phyloP scores from a whole-genome alignment of 2,329 filamentous ascomycete species.

The Fusarium clavum region DNA sequence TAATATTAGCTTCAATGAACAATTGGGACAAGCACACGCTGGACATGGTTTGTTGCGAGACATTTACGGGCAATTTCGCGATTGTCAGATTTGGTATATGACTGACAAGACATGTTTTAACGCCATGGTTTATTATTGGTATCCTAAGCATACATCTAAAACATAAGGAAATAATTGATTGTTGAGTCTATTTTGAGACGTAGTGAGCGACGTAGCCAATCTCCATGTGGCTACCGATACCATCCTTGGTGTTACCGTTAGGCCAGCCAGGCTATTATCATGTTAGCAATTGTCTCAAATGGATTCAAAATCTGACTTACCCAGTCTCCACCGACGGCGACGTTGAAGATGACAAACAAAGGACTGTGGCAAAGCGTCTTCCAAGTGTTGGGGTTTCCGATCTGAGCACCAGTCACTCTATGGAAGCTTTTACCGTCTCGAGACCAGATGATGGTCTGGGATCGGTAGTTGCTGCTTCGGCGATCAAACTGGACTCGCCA shows the following conservation, averaged over 20 bases:
- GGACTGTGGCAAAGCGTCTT: constrained; percentile 61
- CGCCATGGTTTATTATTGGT: constrained; percentile 3
- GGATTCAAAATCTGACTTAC: constrained; percentile 51
- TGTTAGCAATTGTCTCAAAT: constrained; percentile 1
- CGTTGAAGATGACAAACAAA: constrained; percentile 65
- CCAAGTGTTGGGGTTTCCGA: constrained; percentile 62
- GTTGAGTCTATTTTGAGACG: constrained; percentile 39
- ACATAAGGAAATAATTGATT: not conserved
- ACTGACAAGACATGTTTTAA: not conserved
- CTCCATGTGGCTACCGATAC: constrained; percentile 63
- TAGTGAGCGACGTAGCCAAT: constrained; percentile 63
- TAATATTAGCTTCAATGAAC: not conserved
- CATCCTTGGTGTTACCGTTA: constrained; percentile 58
- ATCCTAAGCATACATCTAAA: not conserved
- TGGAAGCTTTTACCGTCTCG: constrained; percentile 59
- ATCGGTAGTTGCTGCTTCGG: constrained; percentile 56
- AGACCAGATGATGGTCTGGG: constrained; percentile 64
- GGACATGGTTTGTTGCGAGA: not conserved
- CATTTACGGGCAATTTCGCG: not conserved
- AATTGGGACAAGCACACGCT: not conserved
- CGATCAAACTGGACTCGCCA: constrained; percentile 65
- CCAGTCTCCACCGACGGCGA: constrained; percentile 66
- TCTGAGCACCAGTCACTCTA: constrained; percentile 57
- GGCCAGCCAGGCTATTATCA: constrained; percentile 60
- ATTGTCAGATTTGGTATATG: not conserved